These are phyloP conservation scores for Fabrea salina DNA, from an alignment of 169 alveolate genomes.

Conservation along the genomic window DNA sequence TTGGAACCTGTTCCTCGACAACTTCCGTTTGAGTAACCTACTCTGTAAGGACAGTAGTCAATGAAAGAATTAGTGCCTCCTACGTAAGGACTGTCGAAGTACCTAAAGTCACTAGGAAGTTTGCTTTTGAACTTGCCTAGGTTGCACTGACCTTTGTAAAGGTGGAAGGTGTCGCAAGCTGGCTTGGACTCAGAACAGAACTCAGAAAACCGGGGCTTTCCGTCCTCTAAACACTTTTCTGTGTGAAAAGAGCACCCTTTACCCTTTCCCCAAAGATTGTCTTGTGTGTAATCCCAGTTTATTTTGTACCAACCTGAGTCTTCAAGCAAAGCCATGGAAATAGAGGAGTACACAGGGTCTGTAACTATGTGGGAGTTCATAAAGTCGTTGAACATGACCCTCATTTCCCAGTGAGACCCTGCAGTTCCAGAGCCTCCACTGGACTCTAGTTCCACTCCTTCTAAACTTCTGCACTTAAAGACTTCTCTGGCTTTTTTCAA, in stretches of 20 bases:
- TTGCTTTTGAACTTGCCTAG: not conserved
- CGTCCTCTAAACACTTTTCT: not conserved
- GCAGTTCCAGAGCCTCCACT: constrained; percentile 37
- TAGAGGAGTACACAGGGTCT: constrained; percentile 41
- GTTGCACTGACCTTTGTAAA: not conserved
- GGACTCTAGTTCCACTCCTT: constrained; percentile 37
- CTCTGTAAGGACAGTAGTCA: constrained; percentile 34
- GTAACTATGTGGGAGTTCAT: constrained; percentile 30
- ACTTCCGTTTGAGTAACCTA: not conserved
- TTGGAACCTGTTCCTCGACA: not conserved
- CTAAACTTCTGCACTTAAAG: constrained; percentile 40
- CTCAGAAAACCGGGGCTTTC: not conserved
- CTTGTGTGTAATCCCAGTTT: constrained; percentile 22
- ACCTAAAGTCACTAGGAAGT: not conserved
- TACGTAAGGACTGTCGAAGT: constrained; percentile 2
- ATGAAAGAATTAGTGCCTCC: not conserved
- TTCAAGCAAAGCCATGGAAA: constrained; percentile 50
- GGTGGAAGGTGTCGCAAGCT: not conserved
- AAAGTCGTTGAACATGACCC: constrained; percentile 35
- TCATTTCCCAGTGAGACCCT: constrained; percentile 44
- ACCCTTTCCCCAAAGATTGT: not conserved
- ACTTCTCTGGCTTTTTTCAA: constrained; percentile 41
- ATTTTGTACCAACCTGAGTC: constrained; percentile 54
- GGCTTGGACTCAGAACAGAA: not conserved
- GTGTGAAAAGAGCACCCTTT: not conserved